Conservation (phyloP, 2,329 filamentous ascomycete genomes). For the Verticillium isaacii region DNA sequence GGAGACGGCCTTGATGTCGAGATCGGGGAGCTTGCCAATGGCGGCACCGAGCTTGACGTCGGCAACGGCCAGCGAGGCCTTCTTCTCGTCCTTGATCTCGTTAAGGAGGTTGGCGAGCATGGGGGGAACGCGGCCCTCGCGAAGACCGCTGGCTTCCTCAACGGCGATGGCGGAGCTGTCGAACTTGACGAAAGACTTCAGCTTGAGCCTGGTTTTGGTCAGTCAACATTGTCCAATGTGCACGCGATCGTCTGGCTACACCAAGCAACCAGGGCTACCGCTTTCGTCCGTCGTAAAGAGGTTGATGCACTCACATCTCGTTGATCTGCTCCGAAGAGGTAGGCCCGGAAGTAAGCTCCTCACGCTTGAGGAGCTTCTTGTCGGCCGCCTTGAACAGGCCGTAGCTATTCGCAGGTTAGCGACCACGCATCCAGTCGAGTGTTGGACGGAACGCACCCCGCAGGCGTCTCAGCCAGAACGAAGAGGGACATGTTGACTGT, state of each 20-base stretch:
- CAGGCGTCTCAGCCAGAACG: constrained; percentile 89
- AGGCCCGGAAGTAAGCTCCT: constrained; percentile 71
- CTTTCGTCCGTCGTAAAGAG: not conserved
- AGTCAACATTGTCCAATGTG: not conserved
- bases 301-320: constrained; percentile 63
- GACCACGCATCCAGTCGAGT: constrained; percentile 7
- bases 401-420: constrained; percentile 57
- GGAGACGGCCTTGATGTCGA: constrained; percentile 75
- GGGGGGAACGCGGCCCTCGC: constrained; percentile 88
- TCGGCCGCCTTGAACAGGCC: constrained; percentile 97
- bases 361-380: constrained; percentile 93
- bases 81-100: constrained; percentile 94
- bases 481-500: constrained; percentile 73
- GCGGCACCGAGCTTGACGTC: constrained; percentile 89
- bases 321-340: constrained; percentile 79
- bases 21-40: constrained; percentile 85
- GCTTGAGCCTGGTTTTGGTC: constrained; percentile 62
- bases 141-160: constrained; percentile 79
- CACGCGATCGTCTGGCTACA: not conserved
- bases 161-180: constrained; percentile 87
- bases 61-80: constrained; percentile 87
- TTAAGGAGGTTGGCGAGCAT: constrained; percentile 79
- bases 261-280: constrained; percentile 3
- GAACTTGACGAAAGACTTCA: constrained; percentile 98
- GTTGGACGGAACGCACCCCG: constrained; percentile 50